Evolutionary conservation across 2,329 filamentous ascomycete species (phyloP).

Genomic region (Pestalotiopsis sp.): DNA sequence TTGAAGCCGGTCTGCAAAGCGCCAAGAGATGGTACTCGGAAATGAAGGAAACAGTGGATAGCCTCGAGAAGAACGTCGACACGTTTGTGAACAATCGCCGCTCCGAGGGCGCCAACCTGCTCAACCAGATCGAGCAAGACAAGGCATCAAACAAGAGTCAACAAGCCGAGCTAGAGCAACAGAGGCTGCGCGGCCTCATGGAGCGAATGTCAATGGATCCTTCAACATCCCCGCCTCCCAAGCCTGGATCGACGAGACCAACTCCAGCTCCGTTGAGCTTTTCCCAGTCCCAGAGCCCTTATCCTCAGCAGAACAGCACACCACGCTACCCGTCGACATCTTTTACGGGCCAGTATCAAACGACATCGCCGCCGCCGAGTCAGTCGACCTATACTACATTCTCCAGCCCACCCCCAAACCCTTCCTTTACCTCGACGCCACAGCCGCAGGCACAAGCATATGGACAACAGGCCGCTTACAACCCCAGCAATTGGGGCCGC

Average conservation of each 20-base stretch:
- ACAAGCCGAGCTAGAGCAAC: slow-evolving; percentile 80
- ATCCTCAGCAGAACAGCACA: slow-evolving; percentile 39
- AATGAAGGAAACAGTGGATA: slow-evolving; percentile 93
- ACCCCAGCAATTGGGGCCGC: slow-evolving; percentile 61
- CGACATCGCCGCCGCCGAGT: slow-evolving; percentile 57
- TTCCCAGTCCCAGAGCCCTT: slow-evolving; percentile 43
- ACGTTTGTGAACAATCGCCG: slow-evolving; percentile 94
- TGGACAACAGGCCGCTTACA: slow-evolving; percentile 50
- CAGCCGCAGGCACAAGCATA: slow-evolving; percentile 46
- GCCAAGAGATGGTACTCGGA: slow-evolving; percentile 94
- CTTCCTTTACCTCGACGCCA: slow-evolving; percentile 28
- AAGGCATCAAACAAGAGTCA: slow-evolving; percentile 62
- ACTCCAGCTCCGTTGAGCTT: slow-evolving; percentile 51
- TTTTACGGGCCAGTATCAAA: slow-evolving; percentile 61
- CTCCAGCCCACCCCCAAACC: slow-evolving; percentile 40
- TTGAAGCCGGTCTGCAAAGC: slow-evolving; percentile 81
- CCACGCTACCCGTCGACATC: slow-evolving; percentile 56
- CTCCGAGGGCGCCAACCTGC: slow-evolving; percentile 86
- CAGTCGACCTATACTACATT: slow-evolving; percentile 49
- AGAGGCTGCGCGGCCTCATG: slow-evolving; percentile 87
- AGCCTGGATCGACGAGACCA: slow-evolving; percentile 38
- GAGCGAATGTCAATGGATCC: slow-evolving; percentile 91
- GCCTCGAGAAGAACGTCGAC: slow-evolving; percentile 92
- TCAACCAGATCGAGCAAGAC: slow-evolving; percentile 84
- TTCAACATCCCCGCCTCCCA: slow-evolving; percentile 44